Conservation (phyloP, 2,329 filamentous ascomycete genomes). For the Colletotrichum brevisporum region DNA sequence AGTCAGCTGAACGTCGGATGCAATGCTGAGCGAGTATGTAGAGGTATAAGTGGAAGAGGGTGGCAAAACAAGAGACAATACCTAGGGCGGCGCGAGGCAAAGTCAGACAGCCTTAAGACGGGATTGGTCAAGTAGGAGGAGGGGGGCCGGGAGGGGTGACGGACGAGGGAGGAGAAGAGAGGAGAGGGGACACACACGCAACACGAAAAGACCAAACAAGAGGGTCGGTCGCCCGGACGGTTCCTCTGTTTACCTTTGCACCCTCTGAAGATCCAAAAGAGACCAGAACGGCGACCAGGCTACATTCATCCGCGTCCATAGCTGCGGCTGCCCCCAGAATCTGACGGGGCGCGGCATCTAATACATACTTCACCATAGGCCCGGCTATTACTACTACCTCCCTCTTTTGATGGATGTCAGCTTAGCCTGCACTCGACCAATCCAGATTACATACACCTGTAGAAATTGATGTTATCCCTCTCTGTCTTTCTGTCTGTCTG, state of each 20-base stretch:
- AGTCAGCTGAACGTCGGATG: constrained; percentile 22
- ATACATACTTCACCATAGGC: too few species aligned
- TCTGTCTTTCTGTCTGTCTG: background rate
- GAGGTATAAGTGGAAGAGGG: constrained; percentile 8
- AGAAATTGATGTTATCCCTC: background rate
- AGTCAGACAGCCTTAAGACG: background rate
- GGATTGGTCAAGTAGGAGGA: background rate
- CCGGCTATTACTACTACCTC: too few species aligned
- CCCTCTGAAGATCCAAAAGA: constrained; percentile 9
- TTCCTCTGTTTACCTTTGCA: constrained; percentile 7
- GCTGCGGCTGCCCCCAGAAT: background rate
- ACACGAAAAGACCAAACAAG: constrained; percentile 29
- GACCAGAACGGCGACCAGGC: constrained; percentile 26
- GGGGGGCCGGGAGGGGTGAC: background rate
- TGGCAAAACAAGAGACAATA: constrained; percentile 7
- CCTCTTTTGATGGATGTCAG: too few species aligned
- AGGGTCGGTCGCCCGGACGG: constrained; percentile 6
- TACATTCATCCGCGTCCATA: constrained; percentile 7
- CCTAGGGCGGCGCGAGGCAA: background rate
- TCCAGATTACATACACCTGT: background rate
- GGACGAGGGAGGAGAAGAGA: background rate
- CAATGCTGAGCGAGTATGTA: constrained; percentile 13
- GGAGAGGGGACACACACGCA: constrained; percentile 10
- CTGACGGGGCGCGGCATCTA: too few species aligned
- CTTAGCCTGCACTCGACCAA: too few species aligned